A percentile compares a stretch with the other conserved stretches of the same genome.
phyloP scores from a whole-genome alignment of 2,329 filamentous ascomycete species.

The Mycosphaerella sp. region DNA sequence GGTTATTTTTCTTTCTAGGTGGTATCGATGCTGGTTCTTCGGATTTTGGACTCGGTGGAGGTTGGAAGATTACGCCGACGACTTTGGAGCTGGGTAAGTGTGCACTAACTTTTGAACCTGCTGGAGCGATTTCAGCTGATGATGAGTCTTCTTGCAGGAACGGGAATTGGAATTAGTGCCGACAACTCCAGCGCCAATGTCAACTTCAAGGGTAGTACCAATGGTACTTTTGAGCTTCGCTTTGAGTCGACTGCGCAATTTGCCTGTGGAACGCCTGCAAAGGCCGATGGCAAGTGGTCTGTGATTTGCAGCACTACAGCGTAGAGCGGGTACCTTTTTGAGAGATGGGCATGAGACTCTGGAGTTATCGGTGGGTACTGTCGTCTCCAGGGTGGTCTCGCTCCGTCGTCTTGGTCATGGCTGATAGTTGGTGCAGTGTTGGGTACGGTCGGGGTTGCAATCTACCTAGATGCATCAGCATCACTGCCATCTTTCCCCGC shows the following conservation, averaged over 20 bases:
- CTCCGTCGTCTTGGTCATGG: too few species aligned
- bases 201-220: conserved; percentile 12
- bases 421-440: too few species aligned
- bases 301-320: not conserved
- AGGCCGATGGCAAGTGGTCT: not conserved
- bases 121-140: not conserved
- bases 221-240: conserved; percentile 16
- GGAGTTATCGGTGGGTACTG: too few species aligned
- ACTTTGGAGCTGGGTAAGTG: conserved; percentile 8
- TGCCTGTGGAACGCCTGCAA: not conserved
- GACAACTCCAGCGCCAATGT: conserved; percentile 14
- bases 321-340: not conserved
- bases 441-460: too few species aligned
- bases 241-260: conserved; percentile 12
- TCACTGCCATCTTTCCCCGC: too few species aligned
- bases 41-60: conserved; percentile 20
- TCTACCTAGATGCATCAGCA: too few species aligned
- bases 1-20: conserved; percentile 2
- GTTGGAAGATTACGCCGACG: conserved; percentile 14
- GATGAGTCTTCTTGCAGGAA: not conserved
- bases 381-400: too few species aligned
- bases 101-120: not conserved
- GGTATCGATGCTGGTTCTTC: conserved; percentile 17
- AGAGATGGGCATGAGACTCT: too few species aligned
- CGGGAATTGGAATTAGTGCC: conserved; percentile 18